Evolutionary conservation across 2,329 filamentous ascomycete species (phyloP), one percentile per base, ranked within the genome.

Genomic region (Drechslerella coelobrocha): DNA sequence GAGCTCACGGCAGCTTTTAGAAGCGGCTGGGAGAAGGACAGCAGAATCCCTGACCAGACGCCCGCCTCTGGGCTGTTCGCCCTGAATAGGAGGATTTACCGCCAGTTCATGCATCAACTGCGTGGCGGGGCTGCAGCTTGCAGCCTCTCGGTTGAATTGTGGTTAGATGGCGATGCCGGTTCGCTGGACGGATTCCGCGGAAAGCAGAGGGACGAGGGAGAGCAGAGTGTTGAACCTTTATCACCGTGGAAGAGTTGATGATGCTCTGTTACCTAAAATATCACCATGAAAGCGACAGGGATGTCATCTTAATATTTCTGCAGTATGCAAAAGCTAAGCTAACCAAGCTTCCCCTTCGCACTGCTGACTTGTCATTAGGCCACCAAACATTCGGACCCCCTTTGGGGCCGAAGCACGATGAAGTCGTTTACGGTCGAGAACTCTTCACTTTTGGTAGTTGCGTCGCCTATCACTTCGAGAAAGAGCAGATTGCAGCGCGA

Each of bases 371-470:
- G 41, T 21, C 41, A 23, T 57, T 52, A 57, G 53, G 37, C 47
- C 61, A 53, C 41, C 41, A 26, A 24, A 14, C 53, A 23, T 39
- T 39, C 53, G 21, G 21, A 17, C 34, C 45, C 53, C 53, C 34
- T 12, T 10, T 39, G 17, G 17, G 9, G 27, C 29, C n/a, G 9
- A 3, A 1, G 24, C 21, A 50, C 9, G 26, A 52, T 19, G 14
- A 19, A 23, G 47, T 31, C 26, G 48, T 17, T 14, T 34, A 14
- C 26, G 48, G 39, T 53, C 53, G 53, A 66, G 61, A 66, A 59
- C 53, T 21, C 37, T 65, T 66, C 61, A 51, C 45, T 59, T 66
- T 66, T 57, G 61, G 61, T 51, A 52, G 14, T 34, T 53, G 17
- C 10, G 23, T 53, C 53, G 53, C 31, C 53, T 14, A 59, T 66